Evolutionary conservation across 768 basidiomycete species (phyloP), one percentile per base, ranked within the genome.

Genomic region (Crucibulum laeve): DNA sequence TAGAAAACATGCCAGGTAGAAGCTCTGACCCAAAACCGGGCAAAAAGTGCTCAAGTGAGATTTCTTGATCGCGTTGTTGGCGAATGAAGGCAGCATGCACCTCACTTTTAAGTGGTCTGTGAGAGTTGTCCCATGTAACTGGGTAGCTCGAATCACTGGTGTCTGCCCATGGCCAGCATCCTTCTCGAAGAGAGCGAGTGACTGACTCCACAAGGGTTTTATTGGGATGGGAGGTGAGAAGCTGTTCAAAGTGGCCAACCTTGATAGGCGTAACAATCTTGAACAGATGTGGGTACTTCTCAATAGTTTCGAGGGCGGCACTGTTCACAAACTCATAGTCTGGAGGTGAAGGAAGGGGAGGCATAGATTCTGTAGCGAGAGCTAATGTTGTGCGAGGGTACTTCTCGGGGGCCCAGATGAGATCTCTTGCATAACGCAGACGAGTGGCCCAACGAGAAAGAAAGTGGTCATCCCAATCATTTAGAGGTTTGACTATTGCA

Each of bases 121-220:
- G 15, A 6, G 58, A 57, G 30, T 45, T 53, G 34, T 68, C 63
- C 18, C 48, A 48, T 0, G 52, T 58, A 5, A 26, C 38, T 14
- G 61, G 65, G 22, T 53, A 56, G 3, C 18, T 45, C 1, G 35
- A 40, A 17, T 48, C 19, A 30, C 36, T 38, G 4, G 62, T 63
- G 13, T 64, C 46, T 0, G 65, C 66, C 43, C 46, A 68, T 0
- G 74, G 75, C 74, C 73, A 76, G 49, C 74, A 74, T 1, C 74
- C 73, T 1, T 67, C 50, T 0, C 52, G 44, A 0, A 77, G 53
- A 0, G 58, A 57, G 0, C 22, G 5, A 5, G 46, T 25, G 1
- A 74, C 61, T 0, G 66, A 74, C 0, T 48, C 3, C 0, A 74
- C 70, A 21, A 69, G 64, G 0, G 51, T 30, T 6, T 45, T 60